Conservation (phyloP, 495 filamentous ascomycete species). For the Penicillium longicatenatum region DNA sequence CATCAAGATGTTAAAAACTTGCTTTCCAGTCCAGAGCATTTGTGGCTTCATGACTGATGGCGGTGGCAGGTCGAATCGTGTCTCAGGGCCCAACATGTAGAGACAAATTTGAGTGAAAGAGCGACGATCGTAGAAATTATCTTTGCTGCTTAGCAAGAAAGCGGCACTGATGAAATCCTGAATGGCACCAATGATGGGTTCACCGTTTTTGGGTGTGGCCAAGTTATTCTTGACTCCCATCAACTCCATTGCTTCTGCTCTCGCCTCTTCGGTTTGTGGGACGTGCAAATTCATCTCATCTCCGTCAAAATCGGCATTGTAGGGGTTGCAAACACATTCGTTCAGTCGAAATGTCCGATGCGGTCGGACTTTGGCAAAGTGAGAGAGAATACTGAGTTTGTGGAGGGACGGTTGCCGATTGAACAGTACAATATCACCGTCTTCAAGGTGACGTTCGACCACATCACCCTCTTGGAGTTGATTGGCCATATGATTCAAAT, state of each 20-base stretch:
- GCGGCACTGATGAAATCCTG: conserved; percentile 98
- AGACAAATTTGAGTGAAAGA: conserved; percentile 86
- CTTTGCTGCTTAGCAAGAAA: conserved; percentile 88
- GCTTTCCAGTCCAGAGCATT: conserved; percentile 95
- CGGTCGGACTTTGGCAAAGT: conserved; percentile 88
- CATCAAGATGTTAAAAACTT: conserved; percentile 95
- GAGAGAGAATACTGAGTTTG: conserved; percentile 96
- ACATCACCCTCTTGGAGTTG: conserved; percentile 80
- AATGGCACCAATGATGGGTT: conserved; percentile 96
- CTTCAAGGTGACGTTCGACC: conserved; percentile 92
- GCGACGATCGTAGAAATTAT: conserved; percentile 85
- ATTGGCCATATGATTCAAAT: conserved; percentile 64
- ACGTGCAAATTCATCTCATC: conserved; percentile 99
- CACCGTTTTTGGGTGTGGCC: conserved; percentile 93
- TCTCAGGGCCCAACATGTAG: conserved; percentile 87
- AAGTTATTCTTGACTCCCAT: conserved; percentile 99
- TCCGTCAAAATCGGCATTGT: conserved; percentile 99
- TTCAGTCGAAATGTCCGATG: conserved; percentile 97
- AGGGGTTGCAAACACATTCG: conserved; percentile 96
- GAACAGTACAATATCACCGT: conserved; percentile 96
- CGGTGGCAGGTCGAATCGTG: conserved; percentile 80
- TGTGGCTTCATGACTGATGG: conserved; percentile 84
- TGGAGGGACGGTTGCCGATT: conserved; percentile 97
- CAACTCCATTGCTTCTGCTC: conserved; percentile 89
- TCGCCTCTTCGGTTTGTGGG: conserved; percentile 95